These are phyloP conservation scores for Colletotrichum noveboracense DNA, from an alignment of 2,329 filamentous ascomycete genomes.

Conservation along the genomic window DNA sequence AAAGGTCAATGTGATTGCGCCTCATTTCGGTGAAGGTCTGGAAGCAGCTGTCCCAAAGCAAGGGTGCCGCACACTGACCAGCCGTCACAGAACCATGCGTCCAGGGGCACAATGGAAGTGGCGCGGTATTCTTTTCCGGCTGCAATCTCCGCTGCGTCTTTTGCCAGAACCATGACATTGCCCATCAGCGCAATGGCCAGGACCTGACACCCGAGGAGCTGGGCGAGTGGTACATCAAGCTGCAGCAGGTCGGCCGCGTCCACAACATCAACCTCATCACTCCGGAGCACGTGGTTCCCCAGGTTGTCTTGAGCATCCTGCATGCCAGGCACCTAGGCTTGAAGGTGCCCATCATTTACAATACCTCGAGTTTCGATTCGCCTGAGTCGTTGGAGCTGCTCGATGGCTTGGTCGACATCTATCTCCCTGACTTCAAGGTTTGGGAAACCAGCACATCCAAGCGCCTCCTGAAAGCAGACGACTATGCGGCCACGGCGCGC, in stretches of 20 bases:
- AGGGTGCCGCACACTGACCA: conserved; percentile 4
- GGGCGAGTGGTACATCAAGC: conserved; percentile 81
- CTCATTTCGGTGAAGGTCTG: conserved; percentile 79
- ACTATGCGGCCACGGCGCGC: conserved; percentile 74
- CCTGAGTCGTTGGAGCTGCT: conserved; percentile 73
- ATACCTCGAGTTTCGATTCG: conserved; percentile 83
- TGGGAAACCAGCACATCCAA: conserved; percentile 72
- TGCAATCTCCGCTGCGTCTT: conserved; percentile 77
- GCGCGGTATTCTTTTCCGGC: conserved; percentile 81
- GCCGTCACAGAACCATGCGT: conserved; percentile 73
- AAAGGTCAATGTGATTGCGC: conserved; percentile 84
- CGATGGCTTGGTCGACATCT: conserved; percentile 83
- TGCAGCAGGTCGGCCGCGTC: conserved; percentile 80
- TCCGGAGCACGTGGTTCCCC: conserved; percentile 85
- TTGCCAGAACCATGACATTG: conserved; percentile 85
- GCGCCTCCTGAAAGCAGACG: conserved; percentile 77
- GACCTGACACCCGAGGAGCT: conserved; percentile 80
- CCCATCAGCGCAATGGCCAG: conserved; percentile 81
- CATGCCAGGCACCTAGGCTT: conserved; percentile 74
- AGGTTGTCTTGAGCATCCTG: conserved; percentile 79
- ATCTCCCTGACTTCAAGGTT: conserved; percentile 88
- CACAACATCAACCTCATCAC: conserved; percentile 92
- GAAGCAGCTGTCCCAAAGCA: background rate
- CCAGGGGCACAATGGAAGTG: conserved; percentile 81
- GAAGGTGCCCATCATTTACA: conserved; percentile 79